A percentile compares a stretch with the other conserved stretches of the same genome.
phyloP scores from a whole-genome alignment of 164 flowering plant species.

The Kalanchoe fedtschenkoi region DNA sequence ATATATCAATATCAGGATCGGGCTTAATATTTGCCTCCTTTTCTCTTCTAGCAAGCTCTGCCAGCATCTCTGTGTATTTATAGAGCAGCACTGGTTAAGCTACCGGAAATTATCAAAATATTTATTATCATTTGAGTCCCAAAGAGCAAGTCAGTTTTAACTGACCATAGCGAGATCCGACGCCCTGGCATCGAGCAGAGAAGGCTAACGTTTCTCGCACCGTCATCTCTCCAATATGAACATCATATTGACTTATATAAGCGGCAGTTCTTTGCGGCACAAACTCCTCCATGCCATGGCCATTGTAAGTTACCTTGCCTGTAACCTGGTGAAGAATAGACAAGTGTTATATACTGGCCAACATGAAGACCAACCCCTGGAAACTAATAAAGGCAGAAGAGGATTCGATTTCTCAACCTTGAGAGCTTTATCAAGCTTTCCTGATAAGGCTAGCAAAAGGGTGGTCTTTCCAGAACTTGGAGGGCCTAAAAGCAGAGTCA shows the following conservation, averaged over 20 bases:
- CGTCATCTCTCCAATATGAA: conserved; percentile 52
- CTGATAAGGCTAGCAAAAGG: conserved; percentile 42
- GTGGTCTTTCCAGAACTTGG: conserved; percentile 59
- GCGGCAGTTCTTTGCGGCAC: conserved; percentile 56
- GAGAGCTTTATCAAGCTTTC: conserved; percentile 25
- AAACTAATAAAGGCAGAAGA: neutral
- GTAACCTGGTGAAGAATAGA: conserved; percentile 15
- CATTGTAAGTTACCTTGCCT: conserved; percentile 49
- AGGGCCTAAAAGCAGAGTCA: conserved; percentile 59
- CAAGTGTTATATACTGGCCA: neutral
- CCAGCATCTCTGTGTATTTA: conserved; percentile 34
- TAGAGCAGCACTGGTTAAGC: neutral
- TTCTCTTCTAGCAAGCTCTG: conserved; percentile 39
- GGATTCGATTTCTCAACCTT: conserved; percentile 14
- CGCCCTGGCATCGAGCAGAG: conserved; percentile 54
- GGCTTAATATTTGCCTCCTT: conserved; percentile 42
- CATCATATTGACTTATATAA: conserved; percentile 49
- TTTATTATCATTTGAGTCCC: neutral
- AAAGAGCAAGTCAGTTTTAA: neutral
- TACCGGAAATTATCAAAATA: neutral
- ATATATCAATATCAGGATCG: conserved; percentile 40
- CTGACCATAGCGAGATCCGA: conserved; percentile 41
- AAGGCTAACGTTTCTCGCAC: conserved; percentile 51
- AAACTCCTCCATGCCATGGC: conserved; percentile 45
- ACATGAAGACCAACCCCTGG: neutral